A percentile compares a stretch with the other conserved stretches of the same genome.
phyloP scores from a whole-genome alignment of 2,329 filamentous ascomycete species.

The Curvularia hawaiiensis region DNA sequence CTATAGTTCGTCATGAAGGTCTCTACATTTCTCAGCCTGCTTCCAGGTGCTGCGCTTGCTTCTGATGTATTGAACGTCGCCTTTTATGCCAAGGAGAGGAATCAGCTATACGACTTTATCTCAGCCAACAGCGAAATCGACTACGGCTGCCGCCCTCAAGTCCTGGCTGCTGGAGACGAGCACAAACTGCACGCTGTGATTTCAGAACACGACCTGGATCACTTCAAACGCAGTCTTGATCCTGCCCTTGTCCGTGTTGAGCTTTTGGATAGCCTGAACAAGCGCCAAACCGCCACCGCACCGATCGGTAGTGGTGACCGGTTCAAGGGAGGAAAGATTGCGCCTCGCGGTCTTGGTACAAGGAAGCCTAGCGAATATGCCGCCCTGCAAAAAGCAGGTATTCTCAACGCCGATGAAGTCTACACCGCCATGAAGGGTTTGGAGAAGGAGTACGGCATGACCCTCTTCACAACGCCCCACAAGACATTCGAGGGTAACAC shows the following conservation, averaged over 20 bases:
- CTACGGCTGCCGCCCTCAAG: slow-evolving; percentile 43
- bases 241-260: slow-evolving; percentile 31
- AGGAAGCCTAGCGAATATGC: slow-evolving; percentile 38
- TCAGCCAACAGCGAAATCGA: slow-evolving; percentile 38
- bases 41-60: slow-evolving; percentile 33
- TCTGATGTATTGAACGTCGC: slow-evolving; percentile 37
- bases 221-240: slow-evolving; percentile 32
- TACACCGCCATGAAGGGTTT: slow-evolving; percentile 53
- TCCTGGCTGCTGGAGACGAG: slow-evolving; percentile 32
- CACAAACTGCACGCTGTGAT: slow-evolving; percentile 42
- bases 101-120: slow-evolving; percentile 35
- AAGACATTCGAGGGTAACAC: slow-evolving; percentile 51
- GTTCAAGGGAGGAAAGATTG: slow-evolving; percentile 50
- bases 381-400: slow-evolving; percentile 42
- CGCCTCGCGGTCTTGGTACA: slow-evolving; percentile 51
- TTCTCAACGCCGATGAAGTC: slow-evolving; percentile 55
- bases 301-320: slow-evolving; percentile 48
- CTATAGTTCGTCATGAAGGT: slow-evolving; percentile 30
- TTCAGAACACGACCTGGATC: slow-evolving; percentile 28
- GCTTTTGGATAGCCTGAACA: slow-evolving; percentile 32
- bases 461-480: slow-evolving; percentile 51
- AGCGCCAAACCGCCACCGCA: slow-evolving; percentile 34
- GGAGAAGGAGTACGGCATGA: slow-evolving; percentile 50
- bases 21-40: slow-evolving; percentile 30
- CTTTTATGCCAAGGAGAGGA: slow-evolving; percentile 40